These are phyloP conservation scores for Peronospora belbahrii DNA, from an alignment of 352 stramenopile genomes.

Conservation along the genomic window DNA sequence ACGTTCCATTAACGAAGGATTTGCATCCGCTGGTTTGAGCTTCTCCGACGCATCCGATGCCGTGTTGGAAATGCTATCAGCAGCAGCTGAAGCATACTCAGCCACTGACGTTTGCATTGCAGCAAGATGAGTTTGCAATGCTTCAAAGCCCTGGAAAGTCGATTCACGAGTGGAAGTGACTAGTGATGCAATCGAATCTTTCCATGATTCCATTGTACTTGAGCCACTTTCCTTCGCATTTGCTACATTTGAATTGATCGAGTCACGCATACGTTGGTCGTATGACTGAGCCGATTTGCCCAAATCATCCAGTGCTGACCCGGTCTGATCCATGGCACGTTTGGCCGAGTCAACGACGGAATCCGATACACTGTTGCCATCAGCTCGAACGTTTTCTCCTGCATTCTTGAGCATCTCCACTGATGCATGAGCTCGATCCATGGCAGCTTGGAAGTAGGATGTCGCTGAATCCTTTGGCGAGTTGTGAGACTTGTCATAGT, in stretches of 20 bases:
- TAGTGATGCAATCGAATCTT: conserved; percentile 25
- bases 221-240: conserved; percentile 21
- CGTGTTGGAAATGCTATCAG: conserved; percentile 8
- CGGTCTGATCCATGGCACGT: conserved; percentile 26
- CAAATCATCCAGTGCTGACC: conserved; percentile 21
- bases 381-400: conserved; percentile 10
- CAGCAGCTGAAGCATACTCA: conserved; percentile 14
- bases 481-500: conserved; percentile 38
- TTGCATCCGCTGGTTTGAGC: conserved; percentile 7
- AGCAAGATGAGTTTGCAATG: conserved; percentile 29
- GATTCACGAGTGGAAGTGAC: conserved; percentile 25
- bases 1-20: conserved; percentile 25
- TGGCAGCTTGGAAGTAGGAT: conserved; percentile 30
- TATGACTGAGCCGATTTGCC: conserved; percentile 18
- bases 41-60: conserved; percentile 16
- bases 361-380: conserved; percentile 21
- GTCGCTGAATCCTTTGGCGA: conserved; percentile 26
- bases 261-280: conserved; percentile 11
- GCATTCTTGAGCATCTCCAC: conserved; percentile 20
- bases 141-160: conserved; percentile 32
- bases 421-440: conserved; percentile 21
- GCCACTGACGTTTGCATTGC: conserved; percentile 16
- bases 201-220: conserved; percentile 8
- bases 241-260: conserved; percentile 16
- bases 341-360: conserved; percentile 18